phyloP scores from a whole-genome alignment of 176 grass and related monocot species.

The Phyllostachys edulis region DNA sequence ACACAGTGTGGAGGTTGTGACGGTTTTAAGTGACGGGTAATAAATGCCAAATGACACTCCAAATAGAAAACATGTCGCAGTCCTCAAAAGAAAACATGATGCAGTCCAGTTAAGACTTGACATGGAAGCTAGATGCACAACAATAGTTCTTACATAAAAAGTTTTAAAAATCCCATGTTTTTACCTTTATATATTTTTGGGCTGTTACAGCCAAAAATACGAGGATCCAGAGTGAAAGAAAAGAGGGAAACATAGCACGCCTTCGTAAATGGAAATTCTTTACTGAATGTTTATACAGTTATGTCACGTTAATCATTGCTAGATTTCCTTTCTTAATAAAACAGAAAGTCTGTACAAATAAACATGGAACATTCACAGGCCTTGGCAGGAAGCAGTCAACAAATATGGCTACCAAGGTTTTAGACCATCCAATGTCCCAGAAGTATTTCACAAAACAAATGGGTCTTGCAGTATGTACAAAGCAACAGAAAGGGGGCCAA shows the following conservation, averaged over 20 bases:
- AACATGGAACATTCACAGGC: slow-evolving; percentile 69
- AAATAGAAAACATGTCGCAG: too few relatives aligned
- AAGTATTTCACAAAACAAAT: slow-evolving; percentile 75
- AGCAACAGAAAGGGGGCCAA: slow-evolving; percentile 35
- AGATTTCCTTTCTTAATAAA: slow-evolving; percentile 50
- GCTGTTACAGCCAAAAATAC: too few relatives aligned
- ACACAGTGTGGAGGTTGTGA: too few relatives aligned
- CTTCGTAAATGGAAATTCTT: slow-evolving; percentile 41
- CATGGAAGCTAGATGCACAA: too few relatives aligned
- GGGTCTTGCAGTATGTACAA: slow-evolving; percentile 83
- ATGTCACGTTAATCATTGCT: slow-evolving; percentile 50
- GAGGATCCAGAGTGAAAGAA: neutral
- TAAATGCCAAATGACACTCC: too few relatives aligned
- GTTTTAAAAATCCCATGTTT: too few relatives aligned
- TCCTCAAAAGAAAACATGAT: too few relatives aligned
- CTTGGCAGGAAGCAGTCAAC: slow-evolving; percentile 60
- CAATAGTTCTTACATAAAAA: too few relatives aligned
- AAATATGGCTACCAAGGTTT: slow-evolving; percentile 75
- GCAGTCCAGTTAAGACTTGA: too few relatives aligned
- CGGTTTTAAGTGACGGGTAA: too few relatives aligned
- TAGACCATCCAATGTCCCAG: slow-evolving; percentile 55
- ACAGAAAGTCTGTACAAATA: slow-evolving; percentile 83
- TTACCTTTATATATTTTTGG: too few relatives aligned
- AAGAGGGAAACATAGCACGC: neutral
- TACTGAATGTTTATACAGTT: slow-evolving; percentile 62